A percentile compares a stretch with the other conserved stretches of the same genome.
phyloP scores from a whole-genome alignment of 108 stramenopile genomes.

The Cyclotella sp. region DNA sequence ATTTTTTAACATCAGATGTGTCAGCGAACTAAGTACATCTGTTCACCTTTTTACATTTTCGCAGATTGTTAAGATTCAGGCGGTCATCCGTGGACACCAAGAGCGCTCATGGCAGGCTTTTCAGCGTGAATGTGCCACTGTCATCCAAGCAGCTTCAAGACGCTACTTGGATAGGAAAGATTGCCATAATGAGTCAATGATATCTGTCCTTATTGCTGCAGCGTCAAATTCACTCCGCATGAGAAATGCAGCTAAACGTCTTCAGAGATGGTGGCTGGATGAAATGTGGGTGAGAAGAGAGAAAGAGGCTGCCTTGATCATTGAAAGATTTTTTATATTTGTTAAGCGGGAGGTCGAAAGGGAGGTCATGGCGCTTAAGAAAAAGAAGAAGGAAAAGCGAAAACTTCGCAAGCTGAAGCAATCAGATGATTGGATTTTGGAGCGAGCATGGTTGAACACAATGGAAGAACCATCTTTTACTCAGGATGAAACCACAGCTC shows the following conservation, averaged over 20 bases:
- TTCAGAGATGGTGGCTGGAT: constrained; percentile 77
- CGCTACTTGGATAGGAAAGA: constrained; percentile 59
- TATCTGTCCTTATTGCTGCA: constrained; percentile 46
- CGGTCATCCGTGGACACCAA: constrained; percentile 65
- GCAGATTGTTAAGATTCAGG: constrained; percentile 74
- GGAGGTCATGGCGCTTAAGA: constrained; percentile 50
- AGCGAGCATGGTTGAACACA: constrained; percentile 69
- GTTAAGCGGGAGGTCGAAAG: constrained; percentile 54
- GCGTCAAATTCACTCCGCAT: constrained; percentile 56
- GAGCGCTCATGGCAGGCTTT: constrained; percentile 54
- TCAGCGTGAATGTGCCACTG: constrained; percentile 68
- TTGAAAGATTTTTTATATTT: constrained; percentile 55
- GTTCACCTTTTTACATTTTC: constrained; percentile 15
- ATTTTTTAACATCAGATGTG: not conserved
- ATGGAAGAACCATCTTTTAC: constrained; percentile 47
- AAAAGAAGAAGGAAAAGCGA: constrained; percentile 59
- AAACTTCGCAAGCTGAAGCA: constrained; percentile 54
- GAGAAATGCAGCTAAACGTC: constrained; percentile 61
- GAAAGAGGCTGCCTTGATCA: constrained; percentile 49
- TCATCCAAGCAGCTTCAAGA: constrained; percentile 73
- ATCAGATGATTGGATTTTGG: constrained; percentile 64
- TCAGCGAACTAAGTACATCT: not conserved
- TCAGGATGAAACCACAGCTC: constrained; percentile 10
- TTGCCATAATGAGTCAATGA: constrained; percentile 42
- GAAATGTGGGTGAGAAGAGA: constrained; percentile 47